Percentiles rank a stretch among this genome's conserved stretches.
Conservation (phyloP, 2,329 filamentous ascomycete genomes). For the Cadophora luteo-olivacea region DNA sequence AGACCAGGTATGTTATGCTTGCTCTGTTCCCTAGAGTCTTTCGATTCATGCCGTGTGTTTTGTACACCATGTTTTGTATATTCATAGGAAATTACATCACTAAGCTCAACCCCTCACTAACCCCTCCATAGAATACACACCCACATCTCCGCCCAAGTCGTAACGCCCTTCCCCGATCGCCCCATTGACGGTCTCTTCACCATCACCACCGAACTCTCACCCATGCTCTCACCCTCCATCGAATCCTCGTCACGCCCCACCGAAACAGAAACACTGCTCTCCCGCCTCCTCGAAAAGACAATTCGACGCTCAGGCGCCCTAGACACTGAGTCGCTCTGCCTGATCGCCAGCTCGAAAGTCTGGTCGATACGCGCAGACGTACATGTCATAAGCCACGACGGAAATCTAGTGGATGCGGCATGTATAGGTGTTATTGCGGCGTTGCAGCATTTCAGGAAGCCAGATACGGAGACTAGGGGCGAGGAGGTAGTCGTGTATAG, state of each 20-base stretch:
- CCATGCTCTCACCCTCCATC: constrained; percentile 90
- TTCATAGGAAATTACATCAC: not conserved
- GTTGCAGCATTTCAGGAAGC: constrained; percentile 88
- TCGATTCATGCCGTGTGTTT: not conserved
- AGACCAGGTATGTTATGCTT: constrained; percentile 72
- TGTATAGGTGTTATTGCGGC: constrained; percentile 89
- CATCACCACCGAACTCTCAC: constrained; percentile 88
- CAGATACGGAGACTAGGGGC: constrained; percentile 86
- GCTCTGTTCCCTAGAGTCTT: constrained; percentile 7
- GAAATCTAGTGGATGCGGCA: constrained; percentile 84
- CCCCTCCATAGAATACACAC: constrained; percentile 70
- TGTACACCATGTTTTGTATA: not conserved
- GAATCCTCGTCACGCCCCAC: constrained; percentile 83
- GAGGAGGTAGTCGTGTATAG: constrained; percentile 86
- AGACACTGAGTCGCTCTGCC: constrained; percentile 94
- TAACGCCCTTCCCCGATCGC: constrained; percentile 82
- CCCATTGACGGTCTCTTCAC: constrained; percentile 96
- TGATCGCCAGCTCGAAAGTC: constrained; percentile 87
- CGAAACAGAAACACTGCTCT: constrained; percentile 84
- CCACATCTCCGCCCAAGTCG: constrained; percentile 87
- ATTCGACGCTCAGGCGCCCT: constrained; percentile 90
- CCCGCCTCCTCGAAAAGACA: constrained; percentile 90
- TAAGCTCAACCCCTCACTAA: constrained; percentile 17
- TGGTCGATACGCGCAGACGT: constrained; percentile 92
- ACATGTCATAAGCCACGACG: constrained; percentile 90